Base-by-base conservation (phyloP, 2,329 filamentous ascomycete species). In the Hymenoscyphus infarciens region DNA sequence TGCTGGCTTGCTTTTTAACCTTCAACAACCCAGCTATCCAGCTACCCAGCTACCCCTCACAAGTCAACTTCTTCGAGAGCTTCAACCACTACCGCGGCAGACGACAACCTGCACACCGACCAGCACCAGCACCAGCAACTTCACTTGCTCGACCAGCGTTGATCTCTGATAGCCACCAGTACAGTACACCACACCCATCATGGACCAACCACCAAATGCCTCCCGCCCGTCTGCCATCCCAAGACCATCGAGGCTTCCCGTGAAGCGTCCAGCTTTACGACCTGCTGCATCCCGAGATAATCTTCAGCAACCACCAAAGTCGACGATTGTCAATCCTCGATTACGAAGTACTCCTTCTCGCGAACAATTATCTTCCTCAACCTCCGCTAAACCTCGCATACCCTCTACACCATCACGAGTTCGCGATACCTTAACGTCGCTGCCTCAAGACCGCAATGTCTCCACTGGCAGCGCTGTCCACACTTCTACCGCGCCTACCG, bases 201-300 rank as follows among this genome's bases (percentile, higher is more conserved):
- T 74, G 72, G 72, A 74, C 58, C 70, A 67, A 42, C 66, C 68
- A 52, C 61, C 68, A 16, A 67, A 64, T 33, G 63, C 55, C 10
- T 56, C 66, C 31, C 66, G 64, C 39, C 70, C 70, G 19, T 72
- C 69, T 57, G 69, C 66, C 13, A 77, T 85, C 58, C 83, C 83
- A 63, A 78, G 82, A 54, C 77, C 79, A 53, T 85, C 83, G 25
- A 79, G 80, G 67, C 75, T 86, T 56, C 83, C 83, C 13, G 75
- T 84, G 64, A 82, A 78, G 63, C 77, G 53, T 74, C 76, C 52
- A 68, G 70, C 49, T 69, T 75, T 83, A 61, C 78, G 78, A 59
- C 74, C 80, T 16, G 76, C 80, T 57, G 78, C 74, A 7, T 82
- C 81, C 8, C 76, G 75, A 68, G 81, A 82, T 39, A 78, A 77